A percentile compares a stretch with the other conserved stretches of the same genome.
Evolutionary conservation across 352 stramenopile genomes (phyloP).

Genomic region (Globisporangium radiosum): DNA sequence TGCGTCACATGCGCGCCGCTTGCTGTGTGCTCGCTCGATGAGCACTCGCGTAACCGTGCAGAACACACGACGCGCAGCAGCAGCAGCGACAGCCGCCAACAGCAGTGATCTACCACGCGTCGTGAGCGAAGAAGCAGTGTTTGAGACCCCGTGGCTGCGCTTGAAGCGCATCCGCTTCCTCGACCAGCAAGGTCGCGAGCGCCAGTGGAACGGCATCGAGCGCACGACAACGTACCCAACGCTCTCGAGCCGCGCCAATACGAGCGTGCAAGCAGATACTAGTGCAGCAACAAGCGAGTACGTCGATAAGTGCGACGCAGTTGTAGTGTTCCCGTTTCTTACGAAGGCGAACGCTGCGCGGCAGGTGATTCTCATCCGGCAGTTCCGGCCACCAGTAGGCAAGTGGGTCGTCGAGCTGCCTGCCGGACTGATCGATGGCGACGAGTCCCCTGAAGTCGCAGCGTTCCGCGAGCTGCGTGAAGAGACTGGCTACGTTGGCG

Average conservation of each 20-base stretch:
- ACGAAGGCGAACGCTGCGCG: constrained; percentile 21
- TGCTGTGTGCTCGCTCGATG: neutral
- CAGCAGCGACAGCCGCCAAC: neutral
- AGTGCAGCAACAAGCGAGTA: neutral
- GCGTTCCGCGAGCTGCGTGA: constrained; percentile 83
- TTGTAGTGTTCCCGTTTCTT: constrained; percentile 73
- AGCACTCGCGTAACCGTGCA: neutral
- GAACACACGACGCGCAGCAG: neutral
- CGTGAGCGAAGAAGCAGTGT: neutral
- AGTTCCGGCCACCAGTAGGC: constrained; percentile 86
- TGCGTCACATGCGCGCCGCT: neutral
- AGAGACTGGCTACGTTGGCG: constrained; percentile 72
- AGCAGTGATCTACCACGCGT: neutral
- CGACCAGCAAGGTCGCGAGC: constrained; percentile 35
- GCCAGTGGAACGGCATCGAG: constrained; percentile 59
- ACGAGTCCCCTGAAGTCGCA: constrained; percentile 64
- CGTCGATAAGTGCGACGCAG: constrained; percentile 36
- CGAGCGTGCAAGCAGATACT: neutral
- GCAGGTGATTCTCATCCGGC: constrained; percentile 78
- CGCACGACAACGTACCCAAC: constrained; percentile 57
- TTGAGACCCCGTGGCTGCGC: constrained; percentile 2
- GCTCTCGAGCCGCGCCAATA: neutral
- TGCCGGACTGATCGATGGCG: constrained; percentile 86
- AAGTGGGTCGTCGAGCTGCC: constrained; percentile 88
- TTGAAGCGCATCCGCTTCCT: constrained; percentile 67